Evolutionary conservation across 2,329 filamentous ascomycete species (phyloP), one percentile per base, ranked within the genome.

Genomic region (Coleophoma eucalyptorum): DNA sequence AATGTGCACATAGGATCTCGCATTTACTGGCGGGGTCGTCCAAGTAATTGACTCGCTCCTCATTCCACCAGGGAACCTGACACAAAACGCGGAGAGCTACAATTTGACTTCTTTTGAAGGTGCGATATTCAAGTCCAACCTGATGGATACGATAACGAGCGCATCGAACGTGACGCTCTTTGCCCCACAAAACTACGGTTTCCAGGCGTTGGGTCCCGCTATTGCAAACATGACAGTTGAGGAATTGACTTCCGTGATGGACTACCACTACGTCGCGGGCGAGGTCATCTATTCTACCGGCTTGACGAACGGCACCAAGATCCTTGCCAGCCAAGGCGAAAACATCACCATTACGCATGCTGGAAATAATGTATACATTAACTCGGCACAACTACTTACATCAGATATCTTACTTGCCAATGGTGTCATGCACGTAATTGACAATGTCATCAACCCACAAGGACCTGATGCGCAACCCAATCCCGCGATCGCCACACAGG

Each of bases 1-100:
- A 34, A 55, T 42, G 43, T 41, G 1, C 31, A 12, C 11, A 31
- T 21, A 68, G 68, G 77, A 81, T 61, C 71, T 79, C 33, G 51
- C 56, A 38, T 78, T 79, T 60, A 62, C 67, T 19, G 74, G 75
- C 38, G 77, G 78, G 5, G 66, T 79, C 10, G 67, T 81, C 50
- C 78, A 81, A 47, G 62, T 79, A 5, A 69, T 80, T 46, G 77
- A 80, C 63, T 74, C 74, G 33, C 67, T 80, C 19, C 65, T 80
- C 40, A 69, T 77, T 1, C 74, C 77, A 2, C 79, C 78, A 0
- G 50, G 61, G 3, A 62, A 65, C 19, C 59, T 75, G 34, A 67
- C 68, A 26, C 54, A 60, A 19, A 72, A 70, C 5, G 62, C 65
- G 2, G 58, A 62, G 3, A 56, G 65, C 4, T 72, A 70, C 57